Conservation (phyloP, 805 yeast species). For the Maudiozyma turicensis region DNA sequence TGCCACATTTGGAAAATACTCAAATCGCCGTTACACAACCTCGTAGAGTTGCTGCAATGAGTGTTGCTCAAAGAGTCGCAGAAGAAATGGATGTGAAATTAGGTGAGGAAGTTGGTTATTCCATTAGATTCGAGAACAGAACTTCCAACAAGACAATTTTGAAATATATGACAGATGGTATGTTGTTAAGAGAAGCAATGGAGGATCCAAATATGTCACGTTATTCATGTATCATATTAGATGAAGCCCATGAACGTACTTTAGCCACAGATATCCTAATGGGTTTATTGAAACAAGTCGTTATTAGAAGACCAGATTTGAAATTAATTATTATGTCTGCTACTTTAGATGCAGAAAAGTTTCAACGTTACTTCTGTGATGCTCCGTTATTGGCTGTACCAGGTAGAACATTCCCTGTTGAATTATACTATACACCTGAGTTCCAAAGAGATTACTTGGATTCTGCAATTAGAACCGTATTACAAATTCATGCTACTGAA, state of each 20-base stretch:
- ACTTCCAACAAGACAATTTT: conserved; percentile 71
- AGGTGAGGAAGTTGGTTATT: conserved; percentile 93
- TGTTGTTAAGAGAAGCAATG: conserved; percentile 95
- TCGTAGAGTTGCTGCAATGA: conserved; percentile 97
- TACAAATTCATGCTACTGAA: conserved; percentile 95
- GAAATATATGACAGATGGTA: conserved; percentile 98
- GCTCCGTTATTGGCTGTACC: conserved; percentile 96
- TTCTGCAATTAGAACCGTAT: conserved; percentile 88
- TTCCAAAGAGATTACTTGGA: conserved; percentile 91
- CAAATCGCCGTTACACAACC: conserved; percentile 96
- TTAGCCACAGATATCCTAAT: conserved; percentile 91
- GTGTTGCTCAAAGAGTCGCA: conserved; percentile 94
- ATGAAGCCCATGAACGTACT: conserved; percentile 98
- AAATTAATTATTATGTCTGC: conserved; percentile 96
- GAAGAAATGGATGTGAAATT: conserved; percentile 91
- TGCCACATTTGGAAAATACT: conserved; percentile 75
- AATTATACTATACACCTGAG: conserved; percentile 93
- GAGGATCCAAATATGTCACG: conserved; percentile 74
- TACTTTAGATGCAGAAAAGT: conserved; percentile 93
- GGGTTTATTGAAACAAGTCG: conserved; percentile 85
- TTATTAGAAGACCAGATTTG: conserved; percentile 71
- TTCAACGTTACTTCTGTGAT: conserved; percentile 77
- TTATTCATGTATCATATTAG: conserved; percentile 85
- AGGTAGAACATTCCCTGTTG: conserved; percentile 97
- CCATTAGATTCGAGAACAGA: conserved; percentile 87